Conservation (phyloP, 345 rosid genomes). For the Salix koriyanagi region DNA sequence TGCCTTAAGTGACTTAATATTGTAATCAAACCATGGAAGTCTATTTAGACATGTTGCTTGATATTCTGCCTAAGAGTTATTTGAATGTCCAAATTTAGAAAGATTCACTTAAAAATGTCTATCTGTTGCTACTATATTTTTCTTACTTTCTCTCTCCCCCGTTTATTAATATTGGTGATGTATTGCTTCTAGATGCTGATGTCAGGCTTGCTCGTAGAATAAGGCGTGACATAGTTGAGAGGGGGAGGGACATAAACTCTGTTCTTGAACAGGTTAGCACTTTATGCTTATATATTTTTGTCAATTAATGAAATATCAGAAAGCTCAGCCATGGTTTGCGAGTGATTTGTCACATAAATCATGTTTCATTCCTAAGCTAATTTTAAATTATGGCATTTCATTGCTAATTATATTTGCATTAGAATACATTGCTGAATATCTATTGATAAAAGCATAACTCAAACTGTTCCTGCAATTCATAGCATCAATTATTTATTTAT, state of each 20-base stretch:
- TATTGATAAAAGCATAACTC: not conserved
- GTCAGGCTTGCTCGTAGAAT: conserved; percentile 99
- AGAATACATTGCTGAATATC: not conserved
- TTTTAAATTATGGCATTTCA: not conserved
- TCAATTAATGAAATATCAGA: not conserved
- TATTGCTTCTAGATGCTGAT: conserved; percentile 80
- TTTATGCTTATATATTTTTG: not conserved
- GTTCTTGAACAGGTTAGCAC: conserved; percentile 90
- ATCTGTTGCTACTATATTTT: not conserved
- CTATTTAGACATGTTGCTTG: not conserved
- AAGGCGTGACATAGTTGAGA: conserved; percentile 91
- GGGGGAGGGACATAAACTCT: conserved; percentile 91
- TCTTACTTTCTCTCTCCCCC: not conserved
- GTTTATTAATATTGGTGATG: conserved; percentile 12
- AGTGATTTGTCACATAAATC: not conserved
- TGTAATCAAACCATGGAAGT: not conserved
- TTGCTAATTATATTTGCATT: not conserved
- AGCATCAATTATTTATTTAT: not conserved
- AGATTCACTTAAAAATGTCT: not conserved
- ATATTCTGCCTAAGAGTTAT: not conserved
- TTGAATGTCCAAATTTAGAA: not conserved
- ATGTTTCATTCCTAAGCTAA: not conserved
- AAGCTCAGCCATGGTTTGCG: not conserved
- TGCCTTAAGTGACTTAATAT: not conserved
- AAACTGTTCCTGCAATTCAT: no score